Percentiles rank a stretch among this genome's conserved stretches.
These are phyloP conservation scores for Ophiostoma triangulosporum DNA, from an alignment of 2,329 filamentous ascomycete genomes.

Conservation along the genomic window DNA sequence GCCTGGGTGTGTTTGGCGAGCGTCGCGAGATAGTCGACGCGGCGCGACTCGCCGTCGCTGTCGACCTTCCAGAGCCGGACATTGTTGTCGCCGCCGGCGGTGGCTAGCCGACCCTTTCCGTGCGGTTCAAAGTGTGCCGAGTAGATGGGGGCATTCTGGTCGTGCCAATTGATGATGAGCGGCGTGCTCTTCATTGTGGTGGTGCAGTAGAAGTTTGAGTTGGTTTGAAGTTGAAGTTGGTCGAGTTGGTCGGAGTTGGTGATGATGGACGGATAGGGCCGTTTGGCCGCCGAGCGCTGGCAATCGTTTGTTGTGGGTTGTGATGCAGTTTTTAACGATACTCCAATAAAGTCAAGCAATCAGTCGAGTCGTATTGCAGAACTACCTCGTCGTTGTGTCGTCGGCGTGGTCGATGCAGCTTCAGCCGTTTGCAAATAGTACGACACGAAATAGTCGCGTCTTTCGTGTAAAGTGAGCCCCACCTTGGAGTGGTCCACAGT, in stretches of 20 bases:
- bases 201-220: not conserved
- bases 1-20: slow-evolving; percentile 90
- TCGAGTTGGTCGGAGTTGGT: no score
- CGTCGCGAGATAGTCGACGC: slow-evolving; percentile 83
- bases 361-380: no score
- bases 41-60: slow-evolving; percentile 68
- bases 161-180: slow-evolving; percentile 96
- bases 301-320: no score
- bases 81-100: slow-evolving; percentile 91
- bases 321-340: no score
- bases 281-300: no score
- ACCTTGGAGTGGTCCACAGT: not conserved
- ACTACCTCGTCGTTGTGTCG: no score
- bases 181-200: slow-evolving; percentile 84
- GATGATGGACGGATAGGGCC: no score
- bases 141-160: slow-evolving; percentile 93
- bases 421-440: no score
- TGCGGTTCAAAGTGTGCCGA: slow-evolving; percentile 92
- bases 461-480: slow-evolving; percentile 12
- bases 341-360: no score
- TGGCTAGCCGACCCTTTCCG: slow-evolving; percentile 83
- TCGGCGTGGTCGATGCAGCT: no score
- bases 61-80: slow-evolving; percentile 95
- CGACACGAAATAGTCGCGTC: slow-evolving; percentile 9
- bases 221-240: not conserved